These are phyloP conservation scores for Metroxylon sagu DNA, from an alignment of 176 grass and related monocot species.

Conservation along the genomic window DNA sequence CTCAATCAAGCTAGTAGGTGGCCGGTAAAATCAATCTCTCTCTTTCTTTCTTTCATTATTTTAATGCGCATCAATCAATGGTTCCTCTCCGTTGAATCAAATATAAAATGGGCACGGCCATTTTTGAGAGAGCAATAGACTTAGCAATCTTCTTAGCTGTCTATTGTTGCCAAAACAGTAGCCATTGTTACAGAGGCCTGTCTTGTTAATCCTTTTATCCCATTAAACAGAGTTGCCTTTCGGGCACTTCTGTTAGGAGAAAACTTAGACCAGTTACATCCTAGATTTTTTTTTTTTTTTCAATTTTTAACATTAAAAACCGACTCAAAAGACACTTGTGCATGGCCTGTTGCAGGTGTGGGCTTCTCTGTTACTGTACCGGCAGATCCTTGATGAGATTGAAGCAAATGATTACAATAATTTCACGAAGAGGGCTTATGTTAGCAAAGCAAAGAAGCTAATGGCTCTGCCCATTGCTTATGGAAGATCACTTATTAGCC, in stretches of 20 bases:
- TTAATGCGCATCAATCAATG: background rate
- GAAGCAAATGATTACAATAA: constrained; percentile 83
- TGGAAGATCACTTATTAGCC: constrained; percentile 38
- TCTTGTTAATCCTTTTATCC: no score
- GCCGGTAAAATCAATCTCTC: constrained; percentile 38
- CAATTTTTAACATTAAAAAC: background rate
- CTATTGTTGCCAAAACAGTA: no score
- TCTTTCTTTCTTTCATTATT: background rate
- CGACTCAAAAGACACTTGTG: background rate
- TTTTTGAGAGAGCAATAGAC: no score
- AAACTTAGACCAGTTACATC: no score
- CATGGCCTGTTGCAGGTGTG: constrained; percentile 49
- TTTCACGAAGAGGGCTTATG: constrained; percentile 79
- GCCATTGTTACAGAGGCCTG: no score
- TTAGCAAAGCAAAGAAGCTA: constrained; percentile 83
- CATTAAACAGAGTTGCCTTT: no score
- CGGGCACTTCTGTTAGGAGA: no score
- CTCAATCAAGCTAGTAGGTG: constrained; percentile 87
- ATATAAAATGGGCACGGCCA: no score
- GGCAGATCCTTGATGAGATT: constrained; percentile 92
- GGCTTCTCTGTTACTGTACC: constrained; percentile 78
- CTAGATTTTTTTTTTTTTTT: background rate
- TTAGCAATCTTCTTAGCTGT: no score
- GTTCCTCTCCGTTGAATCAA: no score
- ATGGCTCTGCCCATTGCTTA: constrained; percentile 68